These are phyloP conservation scores for Castanopsis chinensis DNA, from an alignment of 306 rosid genomes.

Conservation along the genomic window DNA sequence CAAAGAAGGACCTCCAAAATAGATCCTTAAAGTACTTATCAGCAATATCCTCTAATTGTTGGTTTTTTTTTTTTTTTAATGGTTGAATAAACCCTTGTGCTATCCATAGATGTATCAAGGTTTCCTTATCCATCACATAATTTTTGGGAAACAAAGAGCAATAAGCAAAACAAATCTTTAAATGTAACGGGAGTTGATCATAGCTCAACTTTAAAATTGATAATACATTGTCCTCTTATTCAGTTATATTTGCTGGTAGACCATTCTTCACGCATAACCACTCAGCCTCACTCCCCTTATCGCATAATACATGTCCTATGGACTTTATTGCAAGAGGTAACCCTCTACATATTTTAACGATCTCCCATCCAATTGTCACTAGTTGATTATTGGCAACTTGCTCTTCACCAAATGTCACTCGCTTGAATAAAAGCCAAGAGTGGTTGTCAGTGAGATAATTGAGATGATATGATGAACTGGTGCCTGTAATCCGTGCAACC, in stretches of 20 bases:
- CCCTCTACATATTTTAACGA: slow-evolving; percentile 27
- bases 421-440: slow-evolving; percentile 26
- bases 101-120: neutral
- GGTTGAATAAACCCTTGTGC: neutral
- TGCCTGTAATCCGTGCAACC: slow-evolving; percentile 10
- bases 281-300: slow-evolving; percentile 18
- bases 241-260: slow-evolving; percentile 21
- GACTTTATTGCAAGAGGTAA: slow-evolving; percentile 29
- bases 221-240: slow-evolving; percentile 30
- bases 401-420: slow-evolving; percentile 14
- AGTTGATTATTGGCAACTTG: slow-evolving; percentile 9
- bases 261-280: slow-evolving; percentile 36
- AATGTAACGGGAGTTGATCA: slow-evolving; percentile 28
- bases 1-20: slow-evolving; percentile 16
- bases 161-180: slow-evolving; percentile 24
- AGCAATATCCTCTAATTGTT: neutral
- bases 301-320: slow-evolving; percentile 26
- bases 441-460: slow-evolving; percentile 10
- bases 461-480: neutral
- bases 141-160: neutral
- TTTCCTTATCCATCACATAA: neutral
- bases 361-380: slow-evolving; percentile 21
- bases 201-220: slow-evolving; percentile 26
- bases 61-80: too few species aligned
- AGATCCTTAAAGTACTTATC: neutral